Evolutionary conservation across 1,284 basidiomycete genomes (phyloP).

Genomic region (Marasmius sp.): DNA sequence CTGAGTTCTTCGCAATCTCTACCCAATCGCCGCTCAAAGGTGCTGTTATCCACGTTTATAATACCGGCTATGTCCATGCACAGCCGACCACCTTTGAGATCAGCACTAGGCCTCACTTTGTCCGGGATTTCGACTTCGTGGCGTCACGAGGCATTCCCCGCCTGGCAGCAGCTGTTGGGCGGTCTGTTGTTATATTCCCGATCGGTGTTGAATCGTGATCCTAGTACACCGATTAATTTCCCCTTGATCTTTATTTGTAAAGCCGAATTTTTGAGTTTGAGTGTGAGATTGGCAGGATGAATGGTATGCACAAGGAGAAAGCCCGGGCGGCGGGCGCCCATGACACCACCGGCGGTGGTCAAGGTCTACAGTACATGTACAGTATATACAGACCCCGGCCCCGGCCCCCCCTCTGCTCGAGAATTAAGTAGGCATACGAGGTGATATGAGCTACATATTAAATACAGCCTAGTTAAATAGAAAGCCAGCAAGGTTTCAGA

Average conservation of each 20-base stretch:
- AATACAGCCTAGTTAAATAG: too few species aligned
- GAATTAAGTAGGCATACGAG: too few species aligned
- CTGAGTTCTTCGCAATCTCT: conserved; percentile 75
- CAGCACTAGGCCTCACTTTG: conserved; percentile 57
- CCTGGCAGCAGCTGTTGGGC: conserved; percentile 65
- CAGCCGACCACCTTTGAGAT: conserved; percentile 60
- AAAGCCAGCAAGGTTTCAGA: too few species aligned
- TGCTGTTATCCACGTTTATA: conserved; percentile 69
- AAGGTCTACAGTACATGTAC: too few species aligned
- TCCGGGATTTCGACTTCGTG: conserved; percentile 77
- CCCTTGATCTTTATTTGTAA: not conserved
- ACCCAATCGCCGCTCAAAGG: conserved; percentile 56
- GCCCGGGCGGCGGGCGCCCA: too few species aligned
- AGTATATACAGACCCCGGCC: too few species aligned
- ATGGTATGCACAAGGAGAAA: too few species aligned
- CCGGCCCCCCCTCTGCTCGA: too few species aligned
- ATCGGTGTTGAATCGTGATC: conserved; percentile 46
- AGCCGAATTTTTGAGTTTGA: not conserved
- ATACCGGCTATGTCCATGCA: conserved; percentile 59
- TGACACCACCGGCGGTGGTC: too few species aligned
- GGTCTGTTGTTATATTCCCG: conserved; percentile 49
- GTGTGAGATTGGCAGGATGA: too few species aligned
- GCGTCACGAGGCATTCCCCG: conserved; percentile 54
- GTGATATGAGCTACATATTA: not conserved
- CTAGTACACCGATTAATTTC: not conserved